These are phyloP conservation scores for Aspergillus sp. DNA, from an alignment of 2,329 filamentous ascomycete species.

Conservation along the genomic window DNA sequence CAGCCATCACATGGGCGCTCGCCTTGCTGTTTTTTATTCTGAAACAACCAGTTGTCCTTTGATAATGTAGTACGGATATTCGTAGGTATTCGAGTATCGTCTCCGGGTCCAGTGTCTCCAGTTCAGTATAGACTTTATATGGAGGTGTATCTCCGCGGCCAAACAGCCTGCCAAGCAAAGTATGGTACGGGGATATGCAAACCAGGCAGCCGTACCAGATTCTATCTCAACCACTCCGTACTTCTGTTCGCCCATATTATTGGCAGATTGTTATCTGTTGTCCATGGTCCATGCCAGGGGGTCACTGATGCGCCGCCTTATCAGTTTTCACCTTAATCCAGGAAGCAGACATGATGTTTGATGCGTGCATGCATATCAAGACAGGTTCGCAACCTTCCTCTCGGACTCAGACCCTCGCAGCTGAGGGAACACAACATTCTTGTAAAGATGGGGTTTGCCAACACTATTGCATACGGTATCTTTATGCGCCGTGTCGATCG, in stretches of 20 bases:
- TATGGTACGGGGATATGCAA: not conserved
- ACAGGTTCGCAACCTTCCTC: not conserved
- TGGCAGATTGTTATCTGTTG: not conserved
- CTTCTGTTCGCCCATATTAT: not conserved
- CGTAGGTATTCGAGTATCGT: not conserved
- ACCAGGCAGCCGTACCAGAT: not conserved
- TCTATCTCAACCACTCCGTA: too few relatives aligned
- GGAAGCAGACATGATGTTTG: not conserved
- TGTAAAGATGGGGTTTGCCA: not conserved
- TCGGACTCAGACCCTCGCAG: not conserved
- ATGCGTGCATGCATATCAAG: not conserved
- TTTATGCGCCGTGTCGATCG: not conserved
- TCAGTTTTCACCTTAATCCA: not conserved
- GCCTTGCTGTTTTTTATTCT: not conserved
- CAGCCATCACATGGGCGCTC: not conserved
- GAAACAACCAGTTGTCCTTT: not conserved
- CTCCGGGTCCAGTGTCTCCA: not conserved
- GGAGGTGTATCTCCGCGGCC: not conserved
- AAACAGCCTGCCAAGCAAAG: not conserved
- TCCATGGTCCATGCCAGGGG: not conserved
- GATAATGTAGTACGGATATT: not conserved
- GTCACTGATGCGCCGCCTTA: not conserved
- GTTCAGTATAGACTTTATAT: too few relatives aligned
- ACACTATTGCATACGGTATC: not conserved
- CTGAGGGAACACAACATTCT: not conserved